A percentile compares a stretch with the other conserved stretches of the same genome.
Evolutionary conservation across 1,284 basidiomycete genomes (phyloP).

Genomic region (Paramarasmius palmivorus): DNA sequence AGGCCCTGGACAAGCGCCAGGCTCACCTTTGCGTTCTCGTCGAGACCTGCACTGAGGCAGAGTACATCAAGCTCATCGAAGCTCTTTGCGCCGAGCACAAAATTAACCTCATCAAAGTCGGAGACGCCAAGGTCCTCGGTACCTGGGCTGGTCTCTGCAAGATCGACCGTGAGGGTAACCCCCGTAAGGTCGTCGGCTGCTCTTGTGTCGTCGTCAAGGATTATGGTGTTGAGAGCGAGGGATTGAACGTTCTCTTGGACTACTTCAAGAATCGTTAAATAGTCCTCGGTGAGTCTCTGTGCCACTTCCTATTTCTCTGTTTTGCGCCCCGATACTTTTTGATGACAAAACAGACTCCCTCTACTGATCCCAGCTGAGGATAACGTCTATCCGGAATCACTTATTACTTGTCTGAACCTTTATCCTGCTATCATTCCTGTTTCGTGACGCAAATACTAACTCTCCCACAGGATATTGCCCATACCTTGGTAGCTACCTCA

Average conservation of each 20-base stretch:
- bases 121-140: constrained; percentile 96
- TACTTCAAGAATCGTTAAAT: constrained; percentile 92
- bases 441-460: too few species aligned
- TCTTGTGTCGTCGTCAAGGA: constrained; percentile 99
- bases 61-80: constrained; percentile 99
- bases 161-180: constrained; percentile 99
- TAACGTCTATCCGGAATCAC: constrained; percentile 85
- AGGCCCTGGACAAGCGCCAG: constrained; percentile 98
- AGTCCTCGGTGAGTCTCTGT: constrained; percentile 33
- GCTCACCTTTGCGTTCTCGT: constrained; percentile 99
- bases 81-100: constrained; percentile 99
- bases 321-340: constrained; percentile 17
- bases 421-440: constrained; percentile 6
- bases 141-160: constrained; percentile 99
- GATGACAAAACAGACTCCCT: constrained; percentile 91
- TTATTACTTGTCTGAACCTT: constrained; percentile 66
- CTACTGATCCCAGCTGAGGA: constrained; percentile 76
- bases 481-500: too few species aligned
- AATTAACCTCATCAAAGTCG: constrained; percentile 99
- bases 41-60: constrained; percentile 98
- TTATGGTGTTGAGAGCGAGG: constrained; percentile 95
- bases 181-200: constrained; percentile 95
- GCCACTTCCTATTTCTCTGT: constrained; percentile 11
- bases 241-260: constrained; percentile 94
- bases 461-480: too few species aligned